Conservation (phyloP, 441 rosid genomes). For the Arabidopsis lyrata region DNA sequence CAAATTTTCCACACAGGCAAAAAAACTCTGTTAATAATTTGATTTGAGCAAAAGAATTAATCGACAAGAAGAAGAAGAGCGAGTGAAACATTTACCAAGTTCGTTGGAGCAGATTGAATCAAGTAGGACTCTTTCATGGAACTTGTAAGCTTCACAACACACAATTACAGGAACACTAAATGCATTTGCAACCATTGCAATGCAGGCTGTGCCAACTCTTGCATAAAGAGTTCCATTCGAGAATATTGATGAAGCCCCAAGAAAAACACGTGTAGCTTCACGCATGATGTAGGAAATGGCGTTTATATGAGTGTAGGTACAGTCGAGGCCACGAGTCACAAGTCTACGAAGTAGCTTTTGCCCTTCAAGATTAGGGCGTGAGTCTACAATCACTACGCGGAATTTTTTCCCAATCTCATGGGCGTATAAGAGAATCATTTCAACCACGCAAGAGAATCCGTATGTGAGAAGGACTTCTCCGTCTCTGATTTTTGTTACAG, state of each 20-base stretch:
- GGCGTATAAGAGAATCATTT: slow-evolving; percentile 68
- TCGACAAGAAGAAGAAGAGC: neutral
- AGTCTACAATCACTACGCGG: slow-evolving; percentile 67
- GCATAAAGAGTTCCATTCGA: slow-evolving; percentile 73
- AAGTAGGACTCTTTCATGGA: slow-evolving; percentile 75
- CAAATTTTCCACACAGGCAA: slow-evolving; percentile 23
- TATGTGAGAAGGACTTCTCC: slow-evolving; percentile 77
- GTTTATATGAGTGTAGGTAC: slow-evolving; percentile 73
- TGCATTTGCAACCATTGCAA: slow-evolving; percentile 78
- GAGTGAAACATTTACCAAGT: slow-evolving; percentile 50
- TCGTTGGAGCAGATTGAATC: slow-evolving; percentile 80
- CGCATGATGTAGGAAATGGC: slow-evolving; percentile 69
- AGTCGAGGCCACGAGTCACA: slow-evolving; percentile 58
- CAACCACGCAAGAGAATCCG: slow-evolving; percentile 71
- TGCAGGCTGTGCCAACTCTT: slow-evolving; percentile 64
- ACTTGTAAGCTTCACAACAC: slow-evolving; percentile 80
- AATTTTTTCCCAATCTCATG: slow-evolving; percentile 66
- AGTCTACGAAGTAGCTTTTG: slow-evolving; percentile 63
- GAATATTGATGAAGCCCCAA: slow-evolving; percentile 71
- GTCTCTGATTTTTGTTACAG: slow-evolving; percentile 67
- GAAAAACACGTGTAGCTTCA: slow-evolving; percentile 64
- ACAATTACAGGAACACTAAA: slow-evolving; percentile 67
- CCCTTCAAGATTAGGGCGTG: slow-evolving; percentile 69
- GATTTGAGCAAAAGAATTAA: slow-evolving; percentile 1
- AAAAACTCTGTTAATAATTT: neutral